phyloP scores from a whole-genome alignment of 2,329 filamentous ascomycete species.

The Colletotrichum sp. region DNA sequence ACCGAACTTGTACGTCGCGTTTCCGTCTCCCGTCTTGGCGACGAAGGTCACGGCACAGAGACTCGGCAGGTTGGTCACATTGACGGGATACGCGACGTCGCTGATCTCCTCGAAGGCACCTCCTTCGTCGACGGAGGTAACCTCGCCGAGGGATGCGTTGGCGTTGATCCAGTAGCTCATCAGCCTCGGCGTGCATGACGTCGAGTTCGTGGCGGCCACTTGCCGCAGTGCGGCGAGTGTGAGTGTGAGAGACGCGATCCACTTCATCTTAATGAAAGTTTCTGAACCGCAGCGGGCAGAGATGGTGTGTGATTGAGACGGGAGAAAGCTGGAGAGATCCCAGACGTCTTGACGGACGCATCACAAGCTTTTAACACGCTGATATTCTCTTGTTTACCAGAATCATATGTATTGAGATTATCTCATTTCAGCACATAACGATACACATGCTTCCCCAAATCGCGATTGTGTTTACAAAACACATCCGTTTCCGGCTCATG shows the following conservation, averaged over 20 bases:
- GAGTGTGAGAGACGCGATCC: not conserved
- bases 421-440: not conserved
- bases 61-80: conserved; percentile 32
- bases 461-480: not conserved
- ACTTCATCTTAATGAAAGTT: not conserved
- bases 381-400: not conserved
- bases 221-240: not conserved
- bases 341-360: not conserved
- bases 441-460: not conserved
- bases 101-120: conserved; percentile 26
- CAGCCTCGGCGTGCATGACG: not conserved
- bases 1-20: conserved; percentile 31
- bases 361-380: not conserved
- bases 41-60: conserved; percentile 36
- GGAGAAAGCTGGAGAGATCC: not conserved
- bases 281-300: no score
- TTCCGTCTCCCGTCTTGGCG: conserved; percentile 26
- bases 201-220: conserved; percentile 2
- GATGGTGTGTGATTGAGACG: not conserved
- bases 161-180: conserved; percentile 15
- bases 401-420: not conserved
- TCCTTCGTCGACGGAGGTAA: conserved; percentile 21
- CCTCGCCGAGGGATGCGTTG: conserved; percentile 14
- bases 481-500: not conserved
- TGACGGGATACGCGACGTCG: conserved; percentile 28